Evolutionary conservation across 2,329 filamentous ascomycete genomes (phyloP).

Genomic region (Ceratocystis albifundus): DNA sequence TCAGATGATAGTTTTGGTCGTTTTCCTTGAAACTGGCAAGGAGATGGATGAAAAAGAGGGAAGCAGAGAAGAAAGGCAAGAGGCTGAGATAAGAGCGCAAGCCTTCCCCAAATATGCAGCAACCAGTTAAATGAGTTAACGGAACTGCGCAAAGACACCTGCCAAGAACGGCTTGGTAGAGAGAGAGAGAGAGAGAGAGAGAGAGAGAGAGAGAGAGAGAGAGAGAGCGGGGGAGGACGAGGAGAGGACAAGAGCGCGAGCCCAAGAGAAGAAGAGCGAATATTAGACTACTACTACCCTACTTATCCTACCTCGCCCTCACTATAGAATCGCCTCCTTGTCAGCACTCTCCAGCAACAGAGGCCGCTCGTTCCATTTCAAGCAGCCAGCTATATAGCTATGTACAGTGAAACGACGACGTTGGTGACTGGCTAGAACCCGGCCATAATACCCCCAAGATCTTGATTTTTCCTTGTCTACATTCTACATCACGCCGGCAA

Average conservation of each 20-base stretch:
- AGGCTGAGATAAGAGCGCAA: background rate
- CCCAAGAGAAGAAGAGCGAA: too few species aligned
- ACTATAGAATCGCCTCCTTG: too few species aligned
- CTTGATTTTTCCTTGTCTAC: too few species aligned
- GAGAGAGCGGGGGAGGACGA: too few species aligned
- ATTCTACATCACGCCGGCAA: too few species aligned
- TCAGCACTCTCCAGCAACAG: too few species aligned
- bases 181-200: background rate
- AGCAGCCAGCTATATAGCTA: too few species aligned
- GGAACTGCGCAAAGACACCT: background rate
- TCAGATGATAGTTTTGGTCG: too few species aligned
- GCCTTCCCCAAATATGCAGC: background rate
- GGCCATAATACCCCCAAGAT: too few species aligned
- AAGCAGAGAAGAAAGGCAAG: background rate
- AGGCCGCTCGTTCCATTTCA: too few species aligned
- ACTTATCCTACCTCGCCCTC: background rate
- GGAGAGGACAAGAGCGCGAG: background rate
- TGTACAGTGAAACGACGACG: too few species aligned
- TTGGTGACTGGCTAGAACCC: too few species aligned
- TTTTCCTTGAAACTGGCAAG: background rate
- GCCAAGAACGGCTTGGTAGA: constrained; percentile 7
- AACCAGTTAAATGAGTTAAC: background rate
- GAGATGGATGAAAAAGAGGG: background rate
- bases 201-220: background rate
- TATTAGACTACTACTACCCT: background rate